Conservation (phyloP, 2,329 filamentous ascomycete genomes). For the Fusarium nelsonii region DNA sequence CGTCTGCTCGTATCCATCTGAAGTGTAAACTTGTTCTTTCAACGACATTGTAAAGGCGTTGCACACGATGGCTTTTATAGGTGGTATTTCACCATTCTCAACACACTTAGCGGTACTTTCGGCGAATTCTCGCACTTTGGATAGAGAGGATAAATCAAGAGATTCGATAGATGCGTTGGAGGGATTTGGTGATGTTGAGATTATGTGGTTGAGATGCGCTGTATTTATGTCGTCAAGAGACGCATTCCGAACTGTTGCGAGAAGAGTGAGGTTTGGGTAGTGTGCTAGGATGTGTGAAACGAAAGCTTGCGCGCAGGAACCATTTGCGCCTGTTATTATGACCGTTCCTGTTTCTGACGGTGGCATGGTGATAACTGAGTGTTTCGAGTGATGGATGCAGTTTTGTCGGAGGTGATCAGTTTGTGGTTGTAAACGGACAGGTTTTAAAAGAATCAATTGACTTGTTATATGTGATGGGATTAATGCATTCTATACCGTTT, state of each 20-base stretch:
- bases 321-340: constrained; percentile 55
- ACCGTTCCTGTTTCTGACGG: constrained; percentile 51
- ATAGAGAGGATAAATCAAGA: constrained; percentile 31
- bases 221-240: constrained; percentile 48
- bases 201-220: constrained; percentile 43
- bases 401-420: not conserved
- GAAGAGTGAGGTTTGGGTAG: constrained; percentile 43
- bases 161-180: constrained; percentile 22
- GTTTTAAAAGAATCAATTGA: too few species aligned
- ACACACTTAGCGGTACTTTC: constrained; percentile 3
- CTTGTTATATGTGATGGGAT: not conserved
- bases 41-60: constrained; percentile 40
- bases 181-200: constrained; percentile 8
- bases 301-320: constrained; percentile 47
- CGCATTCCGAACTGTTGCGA: constrained; percentile 53
- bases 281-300: constrained; percentile 23
- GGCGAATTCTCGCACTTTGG: constrained; percentile 19
- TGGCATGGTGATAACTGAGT: not conserved
- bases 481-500: not conserved
- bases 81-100: constrained; percentile 9
- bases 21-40: constrained; percentile 11
- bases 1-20: constrained; percentile 33
- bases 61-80: constrained; percentile 38
- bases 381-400: too few species aligned
- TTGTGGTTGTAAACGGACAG: not conserved